Conservation (phyloP, 352 stramenopile species). For the Phytopythium chamaehyphon region DNA sequence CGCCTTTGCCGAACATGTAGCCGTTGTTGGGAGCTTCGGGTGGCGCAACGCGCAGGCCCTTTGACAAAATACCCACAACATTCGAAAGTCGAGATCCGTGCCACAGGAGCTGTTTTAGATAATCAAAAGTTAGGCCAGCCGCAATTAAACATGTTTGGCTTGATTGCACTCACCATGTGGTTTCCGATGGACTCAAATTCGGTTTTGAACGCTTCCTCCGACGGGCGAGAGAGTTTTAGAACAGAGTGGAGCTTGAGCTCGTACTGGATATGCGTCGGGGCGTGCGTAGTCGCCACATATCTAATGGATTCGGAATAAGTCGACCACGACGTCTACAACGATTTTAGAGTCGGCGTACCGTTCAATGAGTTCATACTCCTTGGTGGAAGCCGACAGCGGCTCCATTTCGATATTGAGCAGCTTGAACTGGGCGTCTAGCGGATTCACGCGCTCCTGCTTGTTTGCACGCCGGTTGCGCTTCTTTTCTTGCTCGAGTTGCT, state of each 20-base stretch:
- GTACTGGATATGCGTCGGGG: slow-evolving; percentile 59
- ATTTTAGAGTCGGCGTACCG: slow-evolving; percentile 11
- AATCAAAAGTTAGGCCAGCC: not conserved
- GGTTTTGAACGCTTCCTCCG: slow-evolving; percentile 38
- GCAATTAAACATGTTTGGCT: not conserved
- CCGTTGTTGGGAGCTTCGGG: slow-evolving; percentile 73
- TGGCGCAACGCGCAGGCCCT: slow-evolving; percentile 77
- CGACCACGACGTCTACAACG: too few relatives aligned
- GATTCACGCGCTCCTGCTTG: slow-evolving; percentile 23
- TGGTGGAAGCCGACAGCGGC: slow-evolving; percentile 21
- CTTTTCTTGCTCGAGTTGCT: slow-evolving; percentile 50
- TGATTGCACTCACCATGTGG: slow-evolving; percentile 31
- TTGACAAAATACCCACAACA: slow-evolving; percentile 71
- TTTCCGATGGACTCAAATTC: slow-evolving; percentile 52
- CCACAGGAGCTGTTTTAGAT: slow-evolving; percentile 58
- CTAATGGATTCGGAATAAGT: slow-evolving; percentile 16
- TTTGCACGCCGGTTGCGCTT: slow-evolving; percentile 20
- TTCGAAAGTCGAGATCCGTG: slow-evolving; percentile 81
- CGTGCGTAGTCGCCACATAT: slow-evolving; percentile 64
- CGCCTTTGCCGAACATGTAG: slow-evolving; percentile 86
- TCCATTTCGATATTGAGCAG: slow-evolving; percentile 55
- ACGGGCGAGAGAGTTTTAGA: slow-evolving; percentile 38
- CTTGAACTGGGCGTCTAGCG: slow-evolving; percentile 57
- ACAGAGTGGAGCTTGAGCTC: slow-evolving; percentile 56
- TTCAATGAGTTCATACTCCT: slow-evolving; percentile 54